A percentile compares a stretch with the other conserved stretches of the same genome.
phyloP scores from a whole-genome alignment of 2,329 filamentous ascomycete genomes.

The Dothidotthia symphoricarpi region DNA sequence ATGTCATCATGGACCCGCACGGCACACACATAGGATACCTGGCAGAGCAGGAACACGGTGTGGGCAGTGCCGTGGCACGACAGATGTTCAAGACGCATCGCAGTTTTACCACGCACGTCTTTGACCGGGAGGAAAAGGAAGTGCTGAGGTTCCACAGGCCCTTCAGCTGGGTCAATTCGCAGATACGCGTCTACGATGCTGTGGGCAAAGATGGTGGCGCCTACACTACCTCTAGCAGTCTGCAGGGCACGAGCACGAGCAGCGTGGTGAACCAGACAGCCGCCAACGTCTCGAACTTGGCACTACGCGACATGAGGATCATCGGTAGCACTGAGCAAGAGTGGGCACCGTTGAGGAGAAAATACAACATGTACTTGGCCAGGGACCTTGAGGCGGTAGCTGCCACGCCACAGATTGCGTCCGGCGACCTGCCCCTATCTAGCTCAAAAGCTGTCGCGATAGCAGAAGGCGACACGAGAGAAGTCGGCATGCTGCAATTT shows the following conservation, averaged over 20 bases:
- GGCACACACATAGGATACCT: conserved; percentile 65
- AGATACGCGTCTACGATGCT: conserved; percentile 45
- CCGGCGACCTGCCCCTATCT: conserved; percentile 51
- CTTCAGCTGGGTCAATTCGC: conserved; percentile 63
- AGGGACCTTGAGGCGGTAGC: conserved; percentile 45
- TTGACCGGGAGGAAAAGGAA: conserved; percentile 60
- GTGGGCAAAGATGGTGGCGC: conserved; percentile 18
- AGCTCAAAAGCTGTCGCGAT: conserved; percentile 49
- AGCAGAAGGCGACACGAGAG: conserved; percentile 33
- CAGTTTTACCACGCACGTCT: conserved; percentile 64
- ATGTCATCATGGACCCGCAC: conserved; percentile 63
- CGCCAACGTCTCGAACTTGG: conserved; percentile 54
- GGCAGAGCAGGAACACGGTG: conserved; percentile 61
- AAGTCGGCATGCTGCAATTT: conserved; percentile 58
- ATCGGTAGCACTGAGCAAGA: conserved; percentile 64
- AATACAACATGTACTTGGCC: conserved; percentile 65
- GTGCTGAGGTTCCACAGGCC: conserved; percentile 62
- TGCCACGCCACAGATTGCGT: conserved; percentile 43
- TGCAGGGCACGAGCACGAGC: conserved; percentile 47
- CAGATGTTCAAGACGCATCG: conserved; percentile 63
- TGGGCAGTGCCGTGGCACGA: conserved; percentile 56
- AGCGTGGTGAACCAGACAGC: conserved; percentile 47
- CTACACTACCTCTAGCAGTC: conserved; percentile 43
- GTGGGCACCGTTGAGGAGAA: conserved; percentile 61
- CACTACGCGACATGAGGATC: conserved; percentile 59